A percentile compares a stretch with the other conserved stretches of the same genome.
These are phyloP conservation scores for Aspergillus bertholletiae DNA, from an alignment of 495 filamentous ascomycete species.

Conservation along the genomic window DNA sequence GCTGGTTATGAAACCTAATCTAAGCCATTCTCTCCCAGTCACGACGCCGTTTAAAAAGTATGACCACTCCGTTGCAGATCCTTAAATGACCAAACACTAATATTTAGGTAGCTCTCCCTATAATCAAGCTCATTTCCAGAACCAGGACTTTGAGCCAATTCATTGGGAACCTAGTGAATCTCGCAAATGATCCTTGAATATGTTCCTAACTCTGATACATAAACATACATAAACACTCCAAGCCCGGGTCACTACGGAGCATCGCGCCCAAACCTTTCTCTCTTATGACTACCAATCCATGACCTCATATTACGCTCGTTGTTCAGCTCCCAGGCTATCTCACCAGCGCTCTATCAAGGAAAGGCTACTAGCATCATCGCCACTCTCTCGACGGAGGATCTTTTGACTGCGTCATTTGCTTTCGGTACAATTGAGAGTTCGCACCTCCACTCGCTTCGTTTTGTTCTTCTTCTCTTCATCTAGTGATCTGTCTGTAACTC, in stretches of 20 bases:
- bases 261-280: background rate
- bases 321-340: background rate
- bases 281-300: conserved; percentile 5
- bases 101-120: conserved; percentile 59
- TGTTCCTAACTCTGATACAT: background rate
- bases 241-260: background rate
- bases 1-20: conserved; percentile 44
- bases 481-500: background rate
- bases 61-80: background rate
- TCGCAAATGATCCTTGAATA: conserved; percentile 19
- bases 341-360: background rate
- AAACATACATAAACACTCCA: too few relatives aligned
- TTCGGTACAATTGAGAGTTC: conserved; percentile 3
- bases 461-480: too few relatives aligned
- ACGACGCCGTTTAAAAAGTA: conserved; percentile 46
- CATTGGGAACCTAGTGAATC: conserved; percentile 42
- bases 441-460: conserved; percentile 3
- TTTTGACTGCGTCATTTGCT: conserved; percentile 5
- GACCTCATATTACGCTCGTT: conserved; percentile 1
- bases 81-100: conserved; percentile 37
- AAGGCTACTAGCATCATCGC: conserved; percentile 1
- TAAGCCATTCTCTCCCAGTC: conserved; percentile 41
- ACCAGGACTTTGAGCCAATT: conserved; percentile 76
- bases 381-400: background rate
- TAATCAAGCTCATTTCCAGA: conserved; percentile 80